phyloP scores from a whole-genome alignment of 2,329 filamentous ascomycete genomes.

The Thelonectria blattea region DNA sequence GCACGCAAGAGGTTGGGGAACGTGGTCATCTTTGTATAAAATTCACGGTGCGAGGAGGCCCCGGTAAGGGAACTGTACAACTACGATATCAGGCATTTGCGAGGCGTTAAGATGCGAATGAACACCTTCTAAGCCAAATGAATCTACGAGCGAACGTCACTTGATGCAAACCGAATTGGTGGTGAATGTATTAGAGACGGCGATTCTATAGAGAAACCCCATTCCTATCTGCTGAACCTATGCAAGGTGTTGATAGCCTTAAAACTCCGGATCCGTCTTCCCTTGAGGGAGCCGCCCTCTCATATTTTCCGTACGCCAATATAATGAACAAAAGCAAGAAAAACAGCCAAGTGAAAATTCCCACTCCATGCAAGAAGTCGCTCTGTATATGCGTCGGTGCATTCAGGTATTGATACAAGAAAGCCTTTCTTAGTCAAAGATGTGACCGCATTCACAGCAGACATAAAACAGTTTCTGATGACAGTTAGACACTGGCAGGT shows the following conservation, averaged over 20 bases:
- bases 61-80: conserved; percentile 42
- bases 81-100: conserved; percentile 44
- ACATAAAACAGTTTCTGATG: conserved; percentile 88
- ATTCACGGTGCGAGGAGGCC: conserved; percentile 16
- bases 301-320: conserved; percentile 32
- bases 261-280: conserved; percentile 13
- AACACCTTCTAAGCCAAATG: conserved; percentile 33
- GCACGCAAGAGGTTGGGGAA: neutral
- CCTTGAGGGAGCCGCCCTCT: conserved; percentile 19
- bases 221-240: neutral
- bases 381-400: conserved; percentile 10
- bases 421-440: conserved; percentile 64
- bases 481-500: conserved; percentile 8
- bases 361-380: neutral
- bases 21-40: conserved; percentile 25
- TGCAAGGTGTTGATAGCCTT: conserved; percentile 18
- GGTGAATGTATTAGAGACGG: neutral
- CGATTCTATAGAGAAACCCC: neutral
- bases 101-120: conserved; percentile 43
- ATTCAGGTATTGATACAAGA: conserved; percentile 35
- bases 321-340: conserved; percentile 23
- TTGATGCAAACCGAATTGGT: neutral
- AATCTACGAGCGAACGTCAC: conserved; percentile 20
- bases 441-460: conserved; percentile 91
- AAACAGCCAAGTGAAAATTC: conserved; percentile 23